phyloP scores from a whole-genome alignment of 371 early-diverging fungal genomes.

The Mycotypha africana region DNA sequence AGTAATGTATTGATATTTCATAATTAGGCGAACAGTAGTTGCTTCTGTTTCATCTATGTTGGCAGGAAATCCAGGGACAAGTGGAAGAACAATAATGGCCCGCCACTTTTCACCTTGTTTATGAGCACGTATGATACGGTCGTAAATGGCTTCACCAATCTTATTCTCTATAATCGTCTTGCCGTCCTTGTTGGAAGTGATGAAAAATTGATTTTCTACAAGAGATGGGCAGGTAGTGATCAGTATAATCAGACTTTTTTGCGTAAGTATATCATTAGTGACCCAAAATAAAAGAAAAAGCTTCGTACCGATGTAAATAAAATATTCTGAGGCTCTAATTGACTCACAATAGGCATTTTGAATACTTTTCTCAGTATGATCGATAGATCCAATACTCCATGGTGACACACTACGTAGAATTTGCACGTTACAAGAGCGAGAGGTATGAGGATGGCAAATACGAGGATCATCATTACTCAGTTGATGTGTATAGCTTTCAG shows the following conservation, averaged over 20 bases:
- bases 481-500: conserved; percentile 42
- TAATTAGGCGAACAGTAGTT: conserved; percentile 64
- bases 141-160: conserved; percentile 68
- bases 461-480: conserved; percentile 2
- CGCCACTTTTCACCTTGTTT: conserved; percentile 56
- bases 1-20: conserved; percentile 75
- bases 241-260: too few species aligned
- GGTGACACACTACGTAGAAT: conserved; percentile 54
- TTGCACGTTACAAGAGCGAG: conserved; percentile 53
- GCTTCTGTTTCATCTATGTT: conserved; percentile 69
- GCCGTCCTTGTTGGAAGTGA: conserved; percentile 27
- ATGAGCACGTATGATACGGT: conserved; percentile 74
- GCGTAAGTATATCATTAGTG: too few species aligned
- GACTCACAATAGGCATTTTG: conserved; percentile 68
- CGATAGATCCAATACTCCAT: conserved; percentile 57
- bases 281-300: too few species aligned
- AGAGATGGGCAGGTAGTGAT: not conserved
- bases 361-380: conserved; percentile 60
- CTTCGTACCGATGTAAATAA: conserved; percentile 71
- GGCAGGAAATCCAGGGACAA: conserved; percentile 83
- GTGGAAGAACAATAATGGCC: conserved; percentile 79
- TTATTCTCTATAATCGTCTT: conserved; percentile 57
- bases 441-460: conserved; percentile 15
- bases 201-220: conserved; percentile 79
- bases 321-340: conserved; percentile 71